Base-by-base conservation (phyloP, 2,329 filamentous ascomycete species). In the Aureobasidium sp. region DNA sequence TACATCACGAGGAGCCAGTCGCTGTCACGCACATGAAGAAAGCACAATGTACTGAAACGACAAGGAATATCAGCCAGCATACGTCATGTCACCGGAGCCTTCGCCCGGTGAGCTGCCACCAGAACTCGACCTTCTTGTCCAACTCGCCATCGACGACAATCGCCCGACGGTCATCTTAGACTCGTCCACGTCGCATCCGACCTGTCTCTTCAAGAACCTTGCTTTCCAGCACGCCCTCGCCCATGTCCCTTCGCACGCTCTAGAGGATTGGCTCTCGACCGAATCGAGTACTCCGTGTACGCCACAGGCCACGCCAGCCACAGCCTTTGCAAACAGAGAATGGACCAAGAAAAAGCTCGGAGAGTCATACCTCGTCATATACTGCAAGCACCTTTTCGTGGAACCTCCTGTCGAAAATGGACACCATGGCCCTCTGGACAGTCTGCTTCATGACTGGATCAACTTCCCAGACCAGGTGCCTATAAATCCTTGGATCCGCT, bases 291-390 rank as follows among this genome's bases (percentile, higher is more conserved):
- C n/a, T 12, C 5, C 27, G 2, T 59, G 55, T 20, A 12, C 34
- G 8, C 11, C 41, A 15, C 27, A 48, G 29, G 55, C 55, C 5
- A 39, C 55, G 14, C 41, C 20, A 9, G 20, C 55, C 9, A 20
- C 14, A 5, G n/a, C 2, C 8, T 59, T 59, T n/a, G 55, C 42
- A 5, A 11, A 39, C 14, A 59, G 42, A 20, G 42, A 59, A 4
- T 59, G 55, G 55, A 37, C 39, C 12, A 59, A 59, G 55, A 59
- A 59, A 59, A 29, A 59, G 55, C 42, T 59, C 11, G 55, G 55
- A 20, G 17, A 12, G 29, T n/a, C 14, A 48, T 48, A 59, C 15
- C 14, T 48, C 8, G 34, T 59, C 22, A 59, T 59, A n/a, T 59
- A 59, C 20, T 59, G 55, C 34, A 47, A 47, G 22, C 55, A 59